Percentiles rank a stretch among this genome's conserved stretches.
phyloP scores from a whole-genome alignment of 2,329 filamentous ascomycete species.

The Aspergillus uvarum region DNA sequence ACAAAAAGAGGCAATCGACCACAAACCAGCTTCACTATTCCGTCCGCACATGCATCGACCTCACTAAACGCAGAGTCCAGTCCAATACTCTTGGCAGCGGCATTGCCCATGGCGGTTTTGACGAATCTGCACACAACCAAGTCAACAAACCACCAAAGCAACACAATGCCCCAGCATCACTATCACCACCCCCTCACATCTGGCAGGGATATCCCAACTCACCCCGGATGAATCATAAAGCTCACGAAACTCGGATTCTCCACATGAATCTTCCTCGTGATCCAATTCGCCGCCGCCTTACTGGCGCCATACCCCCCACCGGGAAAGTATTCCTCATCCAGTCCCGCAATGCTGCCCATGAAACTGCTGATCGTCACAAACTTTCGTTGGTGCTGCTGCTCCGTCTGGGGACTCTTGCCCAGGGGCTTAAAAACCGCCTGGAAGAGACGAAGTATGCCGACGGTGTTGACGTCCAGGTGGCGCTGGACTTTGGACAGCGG shows the following conservation, averaged over 20 bases:
- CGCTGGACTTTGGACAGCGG: background rate
- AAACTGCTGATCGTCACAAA: slow-evolving; percentile 3
- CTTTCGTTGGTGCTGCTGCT: background rate
- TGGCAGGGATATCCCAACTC: background rate
- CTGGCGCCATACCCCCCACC: background rate
- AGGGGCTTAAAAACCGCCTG: background rate
- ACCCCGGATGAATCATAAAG: slow-evolving; percentile 2
- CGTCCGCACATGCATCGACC: background rate
- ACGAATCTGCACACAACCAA: background rate
- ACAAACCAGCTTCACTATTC: background rate
- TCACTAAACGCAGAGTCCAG: background rate
- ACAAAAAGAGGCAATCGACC: background rate
- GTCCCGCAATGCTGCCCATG: background rate
- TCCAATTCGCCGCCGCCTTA: slow-evolving; percentile 2
- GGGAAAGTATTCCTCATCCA: background rate
- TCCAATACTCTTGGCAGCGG: slow-evolving; percentile 3
- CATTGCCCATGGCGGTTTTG: background rate
- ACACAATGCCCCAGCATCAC: background rate
- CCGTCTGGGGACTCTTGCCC: background rate
- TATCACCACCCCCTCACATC: no score
- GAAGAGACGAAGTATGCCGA: slow-evolving; percentile 1
- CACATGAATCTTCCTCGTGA: slow-evolving; percentile 5
- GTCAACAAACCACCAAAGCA: background rate
- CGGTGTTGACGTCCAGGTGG: slow-evolving; percentile 3
- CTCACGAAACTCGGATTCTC: slow-evolving; percentile 1